A percentile compares a stretch with the other conserved stretches of the same genome.
Evolutionary conservation across 1,284 basidiomycete genomes (phyloP).

Genomic region (Chiua sp.): DNA sequence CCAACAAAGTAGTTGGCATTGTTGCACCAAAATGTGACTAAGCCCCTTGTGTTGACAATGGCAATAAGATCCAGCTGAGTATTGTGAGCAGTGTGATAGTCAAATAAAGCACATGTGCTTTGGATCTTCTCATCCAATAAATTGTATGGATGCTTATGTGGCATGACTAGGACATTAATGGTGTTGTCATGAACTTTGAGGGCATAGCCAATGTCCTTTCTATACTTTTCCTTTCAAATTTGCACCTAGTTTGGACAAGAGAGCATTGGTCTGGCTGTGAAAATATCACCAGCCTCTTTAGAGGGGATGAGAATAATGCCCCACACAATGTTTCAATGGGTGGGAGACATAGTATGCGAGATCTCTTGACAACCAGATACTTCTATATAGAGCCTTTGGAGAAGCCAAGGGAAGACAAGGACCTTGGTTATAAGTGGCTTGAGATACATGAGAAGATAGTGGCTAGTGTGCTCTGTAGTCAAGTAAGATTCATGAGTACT

Average conservation of each 20-base stretch:
- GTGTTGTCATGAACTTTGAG: background rate
- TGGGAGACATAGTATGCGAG: background rate
- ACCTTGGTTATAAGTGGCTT: background rate
- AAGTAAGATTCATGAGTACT: too few relatives aligned
- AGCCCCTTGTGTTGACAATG: background rate
- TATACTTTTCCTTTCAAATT: background rate
- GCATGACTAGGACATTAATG: background rate
- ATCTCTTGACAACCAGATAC: background rate
- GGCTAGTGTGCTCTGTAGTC: background rate
- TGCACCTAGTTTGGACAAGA: background rate
- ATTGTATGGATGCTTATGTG: background rate
- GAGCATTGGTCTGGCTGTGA: background rate
- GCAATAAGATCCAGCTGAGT: background rate
- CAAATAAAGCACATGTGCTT: background rate
- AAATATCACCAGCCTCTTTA: background rate
- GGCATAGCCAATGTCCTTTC: background rate
- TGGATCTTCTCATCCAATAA: background rate
- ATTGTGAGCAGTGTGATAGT: background rate
- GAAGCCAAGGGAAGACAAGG: background rate
- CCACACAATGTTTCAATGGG: background rate
- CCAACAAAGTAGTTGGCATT: background rate
- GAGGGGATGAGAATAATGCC: background rate
- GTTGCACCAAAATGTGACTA: background rate
- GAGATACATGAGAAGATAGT: background rate
- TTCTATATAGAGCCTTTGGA: background rate